Conservation (phyloP, 805 yeast species). For the Candida vartiovaarae region DNA sequence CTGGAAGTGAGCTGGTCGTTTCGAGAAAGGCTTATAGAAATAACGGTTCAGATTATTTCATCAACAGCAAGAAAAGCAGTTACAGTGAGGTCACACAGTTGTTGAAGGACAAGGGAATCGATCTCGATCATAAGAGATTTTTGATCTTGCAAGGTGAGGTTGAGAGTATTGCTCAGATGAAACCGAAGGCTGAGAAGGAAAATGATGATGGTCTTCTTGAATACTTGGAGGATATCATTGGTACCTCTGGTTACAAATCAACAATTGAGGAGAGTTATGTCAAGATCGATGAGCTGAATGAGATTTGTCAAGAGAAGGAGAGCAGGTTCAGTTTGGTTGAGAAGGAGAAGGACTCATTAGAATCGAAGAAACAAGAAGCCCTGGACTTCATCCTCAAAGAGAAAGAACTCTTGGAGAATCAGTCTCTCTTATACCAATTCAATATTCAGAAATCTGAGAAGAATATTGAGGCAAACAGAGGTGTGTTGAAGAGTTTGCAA, state of each 20-base stretch:
- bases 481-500: slow-evolving; percentile 32
- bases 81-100: slow-evolving; percentile 74
- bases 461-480: slow-evolving; percentile 32
- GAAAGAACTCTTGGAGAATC: slow-evolving; percentile 46
- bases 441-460: slow-evolving; percentile 34
- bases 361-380: slow-evolving; percentile 60
- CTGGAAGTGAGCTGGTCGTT: slow-evolving; percentile 53
- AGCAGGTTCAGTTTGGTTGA: slow-evolving; percentile 73
- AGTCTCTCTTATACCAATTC: slow-evolving; percentile 51
- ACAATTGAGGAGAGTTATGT: slow-evolving; percentile 58
- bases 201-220: slow-evolving; percentile 92
- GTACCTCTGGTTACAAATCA: slow-evolving; percentile 79
- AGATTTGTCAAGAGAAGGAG: slow-evolving; percentile 73
- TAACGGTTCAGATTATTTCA: slow-evolving; percentile 70
- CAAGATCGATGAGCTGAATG: slow-evolving; percentile 69
- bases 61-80: slow-evolving; percentile 61
- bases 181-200: slow-evolving; percentile 89
- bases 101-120: slow-evolving; percentile 78
- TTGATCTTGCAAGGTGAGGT: slow-evolving; percentile 96
- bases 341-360: slow-evolving; percentile 61
- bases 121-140: slow-evolving; percentile 90
- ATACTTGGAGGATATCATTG: slow-evolving; percentile 93
- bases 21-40: slow-evolving; percentile 74
- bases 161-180: slow-evolving; percentile 97
- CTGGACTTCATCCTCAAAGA: slow-evolving; percentile 57